A percentile compares a stretch with the other conserved stretches of the same genome.
Evolutionary conservation across 345 rosid species (phyloP).

Genomic region (Gossypium anomalum): DNA sequence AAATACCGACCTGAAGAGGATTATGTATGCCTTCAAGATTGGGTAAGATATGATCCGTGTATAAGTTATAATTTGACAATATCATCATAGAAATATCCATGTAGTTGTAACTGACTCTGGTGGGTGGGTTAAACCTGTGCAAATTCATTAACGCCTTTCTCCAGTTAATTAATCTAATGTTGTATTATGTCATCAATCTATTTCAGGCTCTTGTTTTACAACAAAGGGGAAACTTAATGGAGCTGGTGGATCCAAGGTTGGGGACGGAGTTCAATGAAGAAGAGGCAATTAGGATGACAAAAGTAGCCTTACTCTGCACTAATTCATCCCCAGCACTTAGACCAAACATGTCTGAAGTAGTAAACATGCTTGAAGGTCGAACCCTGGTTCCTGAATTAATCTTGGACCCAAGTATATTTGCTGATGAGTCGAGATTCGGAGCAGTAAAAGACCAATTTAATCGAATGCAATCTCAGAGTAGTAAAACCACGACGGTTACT

Average conservation of each 20-base stretch:
- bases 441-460: slow-evolving; percentile 16
- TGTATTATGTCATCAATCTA: neutral
- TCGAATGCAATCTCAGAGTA: neutral
- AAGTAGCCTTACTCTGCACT: slow-evolving; percentile 46
- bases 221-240: slow-evolving; percentile 30
- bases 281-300: slow-evolving; percentile 48
- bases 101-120: neutral
- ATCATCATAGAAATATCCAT: neutral
- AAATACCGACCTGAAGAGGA: slow-evolving; percentile 35
- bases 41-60: slow-evolving; percentile 31
- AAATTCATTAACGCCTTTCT: neutral
- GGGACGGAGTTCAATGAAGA: slow-evolving; percentile 28
- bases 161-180: neutral
- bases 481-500: neutral
- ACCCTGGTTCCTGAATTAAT: slow-evolving; percentile 22
- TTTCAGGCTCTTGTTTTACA: slow-evolving; percentile 41
- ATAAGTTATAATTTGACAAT: neutral
- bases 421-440: slow-evolving; percentile 27
- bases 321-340: slow-evolving; percentile 42
- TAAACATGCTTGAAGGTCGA: slow-evolving; percentile 45
- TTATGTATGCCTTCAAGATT: slow-evolving; percentile 47
- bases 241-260: slow-evolving; percentile 38
- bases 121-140: neutral
- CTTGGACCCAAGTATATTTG: slow-evolving; percentile 18
- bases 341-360: slow-evolving; percentile 52